Conservation (phyloP, 257 asterid species). For the Sherardia arvensis region DNA sequence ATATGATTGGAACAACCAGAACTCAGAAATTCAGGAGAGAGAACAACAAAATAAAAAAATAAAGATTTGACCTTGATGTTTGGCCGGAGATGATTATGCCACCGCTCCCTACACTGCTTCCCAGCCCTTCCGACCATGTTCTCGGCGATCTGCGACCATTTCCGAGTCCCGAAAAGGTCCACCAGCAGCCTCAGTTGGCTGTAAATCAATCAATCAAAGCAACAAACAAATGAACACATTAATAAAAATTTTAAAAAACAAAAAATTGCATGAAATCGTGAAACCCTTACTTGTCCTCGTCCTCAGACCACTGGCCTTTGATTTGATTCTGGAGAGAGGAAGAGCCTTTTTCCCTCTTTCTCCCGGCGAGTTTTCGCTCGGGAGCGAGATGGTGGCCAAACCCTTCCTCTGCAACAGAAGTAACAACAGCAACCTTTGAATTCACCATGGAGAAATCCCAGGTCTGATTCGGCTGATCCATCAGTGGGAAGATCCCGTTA, state of each 20-base stretch:
- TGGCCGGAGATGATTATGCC: conserved; percentile 77
- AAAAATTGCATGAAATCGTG: background rate
- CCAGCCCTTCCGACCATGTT: conserved; percentile 67
- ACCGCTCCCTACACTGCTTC: conserved; percentile 77
- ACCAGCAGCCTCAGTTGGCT: conserved; percentile 46
- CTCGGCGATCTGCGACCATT: conserved; percentile 57
- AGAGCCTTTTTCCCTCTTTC: conserved; percentile 11
- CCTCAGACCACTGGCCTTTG: conserved; percentile 70
- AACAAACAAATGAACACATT: background rate
- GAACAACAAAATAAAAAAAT: too few relatives aligned
- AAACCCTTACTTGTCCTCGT: conserved; percentile 50
- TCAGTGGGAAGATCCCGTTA: background rate
- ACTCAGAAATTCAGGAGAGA: background rate
- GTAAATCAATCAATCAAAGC: conserved; percentile 12
- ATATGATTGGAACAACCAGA: background rate
- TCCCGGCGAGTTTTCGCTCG: background rate
- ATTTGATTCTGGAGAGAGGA: conserved; percentile 21
- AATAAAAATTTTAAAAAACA: background rate
- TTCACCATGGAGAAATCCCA: background rate
- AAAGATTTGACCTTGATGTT: conserved; percentile 44
- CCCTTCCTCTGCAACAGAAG: background rate
- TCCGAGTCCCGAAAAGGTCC: conserved; percentile 31
- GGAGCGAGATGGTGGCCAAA: background rate
- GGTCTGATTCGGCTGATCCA: background rate
- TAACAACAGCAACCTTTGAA: background rate